These are phyloP conservation scores for Teratosphaeria zuluensis DNA, from an alignment of 2,329 filamentous ascomycete species.

Conservation along the genomic window DNA sequence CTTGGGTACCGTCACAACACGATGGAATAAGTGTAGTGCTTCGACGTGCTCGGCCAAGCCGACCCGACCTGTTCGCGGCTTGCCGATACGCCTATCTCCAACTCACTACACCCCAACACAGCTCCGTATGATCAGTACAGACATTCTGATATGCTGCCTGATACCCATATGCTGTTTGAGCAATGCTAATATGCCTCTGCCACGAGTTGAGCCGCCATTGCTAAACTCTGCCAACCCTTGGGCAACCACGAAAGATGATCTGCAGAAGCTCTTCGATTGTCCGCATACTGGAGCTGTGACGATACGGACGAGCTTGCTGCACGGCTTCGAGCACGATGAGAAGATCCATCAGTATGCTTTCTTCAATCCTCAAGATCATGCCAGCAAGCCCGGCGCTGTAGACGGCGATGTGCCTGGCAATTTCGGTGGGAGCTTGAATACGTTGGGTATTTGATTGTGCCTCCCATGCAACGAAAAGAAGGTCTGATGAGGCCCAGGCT, in stretches of 20 bases:
- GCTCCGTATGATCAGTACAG: background rate
- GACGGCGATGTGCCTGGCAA: conserved; percentile 23
- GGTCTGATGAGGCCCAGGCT: conserved; percentile 31
- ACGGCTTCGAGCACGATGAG: conserved; percentile 55
- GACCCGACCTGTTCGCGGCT: background rate
- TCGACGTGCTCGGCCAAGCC: background rate
- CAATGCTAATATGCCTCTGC: conserved; percentile 19
- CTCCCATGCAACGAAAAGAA: too few species aligned
- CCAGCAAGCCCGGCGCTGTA: background rate
- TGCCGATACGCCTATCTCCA: background rate
- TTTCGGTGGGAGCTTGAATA: conserved; percentile 46
- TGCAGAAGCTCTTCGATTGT: conserved; percentile 51
- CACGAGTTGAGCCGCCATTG: conserved; percentile 53
- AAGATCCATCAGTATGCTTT: conserved; percentile 56
- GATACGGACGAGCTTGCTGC: conserved; percentile 57
- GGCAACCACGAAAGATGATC: conserved; percentile 57
- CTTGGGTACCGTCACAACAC: background rate
- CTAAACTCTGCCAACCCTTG: conserved; percentile 69
- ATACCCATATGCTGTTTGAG: background rate
- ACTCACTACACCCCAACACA: background rate
- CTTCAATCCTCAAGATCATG: conserved; percentile 42
- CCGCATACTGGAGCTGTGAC: conserved; percentile 63
- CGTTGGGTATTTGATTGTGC: conserved; percentile 37
- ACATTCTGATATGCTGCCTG: background rate
- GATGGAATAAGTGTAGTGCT: background rate